Evolutionary conservation across 257 asterid species (phyloP).

Genomic region (Phtheirospermum japonicum): DNA sequence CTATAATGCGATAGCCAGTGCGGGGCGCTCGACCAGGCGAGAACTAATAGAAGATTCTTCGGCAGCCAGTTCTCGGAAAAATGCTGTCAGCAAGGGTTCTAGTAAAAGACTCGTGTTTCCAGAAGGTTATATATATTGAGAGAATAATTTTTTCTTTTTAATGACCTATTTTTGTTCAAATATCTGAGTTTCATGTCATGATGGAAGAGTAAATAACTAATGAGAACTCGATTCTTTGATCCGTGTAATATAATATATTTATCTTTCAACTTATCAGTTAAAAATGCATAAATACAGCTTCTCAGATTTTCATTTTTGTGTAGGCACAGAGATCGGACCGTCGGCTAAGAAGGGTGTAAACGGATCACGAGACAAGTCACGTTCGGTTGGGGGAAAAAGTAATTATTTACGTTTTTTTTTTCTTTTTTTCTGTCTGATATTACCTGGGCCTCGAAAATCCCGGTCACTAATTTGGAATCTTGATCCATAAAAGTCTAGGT

Average conservation of each 20-base stretch:
- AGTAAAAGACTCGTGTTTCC: not conserved
- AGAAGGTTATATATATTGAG: not conserved
- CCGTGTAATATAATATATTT: too few species aligned
- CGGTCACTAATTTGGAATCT: too few species aligned
- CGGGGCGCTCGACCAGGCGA: slow-evolving; percentile 2
- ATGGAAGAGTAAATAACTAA: too few species aligned
- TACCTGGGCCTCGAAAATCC: too few species aligned
- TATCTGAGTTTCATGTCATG: too few species aligned
- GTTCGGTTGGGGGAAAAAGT: not conserved
- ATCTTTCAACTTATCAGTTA: slow-evolving; percentile 1
- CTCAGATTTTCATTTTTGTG: not conserved
- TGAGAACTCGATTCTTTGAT: not conserved
- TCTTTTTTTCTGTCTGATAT: not conserved
- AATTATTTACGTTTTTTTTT: not conserved
- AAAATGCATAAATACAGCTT: not conserved
- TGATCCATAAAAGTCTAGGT: slow-evolving; percentile 2
- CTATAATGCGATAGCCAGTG: not conserved
- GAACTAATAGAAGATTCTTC: not conserved
- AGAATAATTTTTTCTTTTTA: not conserved
- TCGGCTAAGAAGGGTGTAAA: not conserved
- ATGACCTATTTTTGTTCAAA: not conserved
- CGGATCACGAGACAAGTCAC: not conserved
- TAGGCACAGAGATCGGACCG: slow-evolving; percentile 1
- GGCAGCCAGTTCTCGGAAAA: not conserved
- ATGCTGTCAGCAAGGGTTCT: not conserved